These are phyloP conservation scores for Syncephalastrum monosporum DNA, from an alignment of 371 early-diverging fungal genomes.

Conservation along the genomic window DNA sequence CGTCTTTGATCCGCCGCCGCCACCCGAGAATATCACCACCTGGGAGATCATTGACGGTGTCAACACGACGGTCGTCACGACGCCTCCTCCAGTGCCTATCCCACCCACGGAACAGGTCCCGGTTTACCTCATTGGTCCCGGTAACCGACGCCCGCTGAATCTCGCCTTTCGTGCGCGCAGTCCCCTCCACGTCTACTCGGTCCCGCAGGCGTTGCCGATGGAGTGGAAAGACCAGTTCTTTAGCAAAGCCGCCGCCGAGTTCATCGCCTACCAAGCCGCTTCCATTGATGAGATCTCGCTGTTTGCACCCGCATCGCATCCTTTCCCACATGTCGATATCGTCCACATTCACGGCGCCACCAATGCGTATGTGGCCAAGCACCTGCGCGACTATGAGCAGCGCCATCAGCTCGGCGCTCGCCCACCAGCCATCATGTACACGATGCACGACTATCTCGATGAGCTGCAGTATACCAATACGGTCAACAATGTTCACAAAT, in stretches of 20 bases:
- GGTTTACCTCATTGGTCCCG: constrained; percentile 64
- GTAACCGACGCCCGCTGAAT: constrained; percentile 53
- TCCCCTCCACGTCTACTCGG: constrained; percentile 46
- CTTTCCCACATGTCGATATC: constrained; percentile 45
- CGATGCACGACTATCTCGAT: constrained; percentile 62
- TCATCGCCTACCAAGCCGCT: constrained; percentile 53
- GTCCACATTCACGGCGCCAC: constrained; percentile 66
- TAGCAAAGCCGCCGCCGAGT: constrained; percentile 60
- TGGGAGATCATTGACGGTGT: constrained; percentile 28
- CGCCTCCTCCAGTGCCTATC: constrained; percentile 14
- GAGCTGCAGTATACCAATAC: constrained; percentile 60
- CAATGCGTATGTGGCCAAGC: constrained; percentile 58
- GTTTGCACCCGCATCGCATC: constrained; percentile 43
- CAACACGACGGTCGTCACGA: constrained; percentile 24
- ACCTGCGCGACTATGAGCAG: constrained; percentile 40
- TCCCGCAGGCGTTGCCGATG: constrained; percentile 48
- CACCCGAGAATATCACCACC: constrained; percentile 19
- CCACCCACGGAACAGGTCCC: constrained; percentile 29
- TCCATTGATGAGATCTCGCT: constrained; percentile 52
- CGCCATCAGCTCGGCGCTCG: constrained; percentile 35
- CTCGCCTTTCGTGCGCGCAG: constrained; percentile 52
- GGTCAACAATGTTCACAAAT: constrained; percentile 52
- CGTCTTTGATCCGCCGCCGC: constrained; percentile 33
- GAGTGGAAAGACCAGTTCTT: constrained; percentile 71
- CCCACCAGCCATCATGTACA: constrained; percentile 63